Base-by-base conservation (phyloP, 306 rosid species). In the Cicer bijugum region DNA sequence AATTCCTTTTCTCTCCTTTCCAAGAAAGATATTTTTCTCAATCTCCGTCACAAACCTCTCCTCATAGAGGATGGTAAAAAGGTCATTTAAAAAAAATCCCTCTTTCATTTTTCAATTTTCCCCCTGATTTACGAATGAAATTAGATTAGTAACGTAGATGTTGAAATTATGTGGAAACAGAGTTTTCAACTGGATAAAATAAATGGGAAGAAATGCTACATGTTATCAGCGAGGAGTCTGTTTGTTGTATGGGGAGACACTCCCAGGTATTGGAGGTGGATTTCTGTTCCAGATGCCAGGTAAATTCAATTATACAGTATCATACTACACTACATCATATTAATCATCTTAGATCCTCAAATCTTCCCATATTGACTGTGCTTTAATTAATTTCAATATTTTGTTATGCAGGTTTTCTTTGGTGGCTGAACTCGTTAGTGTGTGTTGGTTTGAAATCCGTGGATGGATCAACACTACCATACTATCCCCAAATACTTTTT, bases 361-460 rank as follows among this genome's bases (percentile, higher is more conserved):
- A 57, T 23, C 11, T 14, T 10, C n/a, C n/a, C n/a, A 1, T 17
- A 17, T 56, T 51, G 4, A 2, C 3, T 17, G 17, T 5, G 8
- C 0, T 9, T 11, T 2, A 15, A 23, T 16, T 58, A 59, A 12
- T 6, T 33, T 59, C 6, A 33, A 11, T 20, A 9, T 7, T 53
- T 53, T 55, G 38, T 56, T 19, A 0, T 63, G 78, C 78, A 90
- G 94, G 87, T 92, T 92, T 79, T 67, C 82, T 5, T 91, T 87
- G 84, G 88, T 85, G 19, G 96, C 91, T 0, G 89, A 88, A 78
- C 92, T 92, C 1, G 47, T 80, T 12, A 40, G 69, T 2, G 96
- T 92, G 35, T 92, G 98, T 14, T 92, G 98, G 98, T 75, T 92
- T 15, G 96, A 92, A 82, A 83, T 92, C 44, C 75, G 88, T 1